Evolutionary conservation across 306 rosid species (phyloP).

Genomic region (Castanea crenata): DNA sequence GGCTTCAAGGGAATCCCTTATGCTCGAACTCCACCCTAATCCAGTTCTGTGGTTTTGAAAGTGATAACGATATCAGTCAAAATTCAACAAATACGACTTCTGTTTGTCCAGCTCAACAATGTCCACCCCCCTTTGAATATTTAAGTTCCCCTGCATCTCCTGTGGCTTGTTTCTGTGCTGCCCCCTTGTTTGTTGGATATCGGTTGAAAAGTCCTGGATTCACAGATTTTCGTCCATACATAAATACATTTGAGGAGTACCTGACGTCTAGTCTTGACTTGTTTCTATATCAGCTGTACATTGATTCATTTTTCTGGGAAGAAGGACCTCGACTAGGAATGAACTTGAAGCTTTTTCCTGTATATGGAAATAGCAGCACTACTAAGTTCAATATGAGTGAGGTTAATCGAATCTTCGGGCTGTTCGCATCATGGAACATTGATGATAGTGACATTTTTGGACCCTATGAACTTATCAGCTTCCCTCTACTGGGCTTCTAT

Average conservation of each 20-base stretch:
- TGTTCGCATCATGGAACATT: conserved; percentile 72
- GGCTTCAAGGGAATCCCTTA: conserved; percentile 88
- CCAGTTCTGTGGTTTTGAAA: conserved; percentile 55
- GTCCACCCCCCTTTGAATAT: conserved; percentile 69
- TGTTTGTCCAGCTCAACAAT: conserved; percentile 39
- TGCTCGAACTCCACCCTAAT: conserved; percentile 44
- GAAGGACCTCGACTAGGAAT: conserved; percentile 72
- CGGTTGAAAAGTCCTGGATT: conserved; percentile 96
- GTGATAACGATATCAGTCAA: conserved; percentile 13
- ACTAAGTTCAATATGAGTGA: conserved; percentile 51
- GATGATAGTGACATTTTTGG: conserved; percentile 56
- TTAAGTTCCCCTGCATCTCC: conserved; percentile 38
- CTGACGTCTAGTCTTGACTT: conserved; percentile 46
- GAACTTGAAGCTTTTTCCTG: conserved; percentile 70
- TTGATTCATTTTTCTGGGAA: conserved; percentile 49
- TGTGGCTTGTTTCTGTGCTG: conserved; percentile 61
- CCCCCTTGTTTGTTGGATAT: conserved; percentile 58
- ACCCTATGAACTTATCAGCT: conserved; percentile 68
- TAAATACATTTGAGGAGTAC: conserved; percentile 31
- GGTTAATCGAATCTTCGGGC: conserved; percentile 44
- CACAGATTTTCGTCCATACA: conserved; percentile 54
- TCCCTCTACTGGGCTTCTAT: conserved; percentile 50
- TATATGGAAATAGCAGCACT: conserved; percentile 12
- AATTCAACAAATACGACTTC: conserved; percentile 25
- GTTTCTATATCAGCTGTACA: conserved; percentile 45